phyloP scores from a whole-genome alignment of 345 rosid genomes.

The Punica granatum region DNA sequence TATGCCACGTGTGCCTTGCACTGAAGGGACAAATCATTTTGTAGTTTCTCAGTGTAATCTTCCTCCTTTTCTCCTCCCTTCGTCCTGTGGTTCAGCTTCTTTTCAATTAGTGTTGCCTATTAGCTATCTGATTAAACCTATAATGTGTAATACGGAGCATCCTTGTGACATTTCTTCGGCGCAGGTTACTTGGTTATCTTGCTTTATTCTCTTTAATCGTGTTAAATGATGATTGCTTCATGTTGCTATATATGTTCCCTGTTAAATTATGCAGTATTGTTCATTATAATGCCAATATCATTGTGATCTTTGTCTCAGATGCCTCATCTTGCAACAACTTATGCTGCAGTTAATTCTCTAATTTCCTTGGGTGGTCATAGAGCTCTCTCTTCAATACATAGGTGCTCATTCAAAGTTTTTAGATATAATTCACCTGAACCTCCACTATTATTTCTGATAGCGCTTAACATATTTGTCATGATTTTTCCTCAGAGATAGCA shows the following conservation, averaged over 20 bases:
- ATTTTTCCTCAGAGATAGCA: constrained; percentile 44
- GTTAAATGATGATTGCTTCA: not conserved
- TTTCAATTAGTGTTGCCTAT: not conserved
- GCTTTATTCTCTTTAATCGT: not conserved
- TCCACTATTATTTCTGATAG: constrained; percentile 2
- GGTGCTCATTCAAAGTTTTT: constrained; percentile 35
- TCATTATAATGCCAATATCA: not conserved
- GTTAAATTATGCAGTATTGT: not conserved
- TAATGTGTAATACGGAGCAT: not conserved
- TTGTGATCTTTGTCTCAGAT: constrained; percentile 34
- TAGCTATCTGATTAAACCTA: not conserved
- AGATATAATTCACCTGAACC: not conserved
- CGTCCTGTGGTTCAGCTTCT: not conserved
- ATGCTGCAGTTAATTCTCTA: constrained; percentile 88
- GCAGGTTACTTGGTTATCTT: not conserved
- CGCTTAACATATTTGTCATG: constrained; percentile 18
- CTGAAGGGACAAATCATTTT: not conserved
- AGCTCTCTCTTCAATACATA: constrained; percentile 67
- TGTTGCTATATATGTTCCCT: not conserved
- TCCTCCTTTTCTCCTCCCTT: not conserved
- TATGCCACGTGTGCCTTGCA: not conserved
- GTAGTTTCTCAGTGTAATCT: not conserved
- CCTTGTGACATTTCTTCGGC: not conserved
- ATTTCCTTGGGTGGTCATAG: constrained; percentile 75
- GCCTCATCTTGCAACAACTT: constrained; percentile 97